Conservation (phyloP, 331 rosid genomes). For the Acacia pycnantha region DNA sequence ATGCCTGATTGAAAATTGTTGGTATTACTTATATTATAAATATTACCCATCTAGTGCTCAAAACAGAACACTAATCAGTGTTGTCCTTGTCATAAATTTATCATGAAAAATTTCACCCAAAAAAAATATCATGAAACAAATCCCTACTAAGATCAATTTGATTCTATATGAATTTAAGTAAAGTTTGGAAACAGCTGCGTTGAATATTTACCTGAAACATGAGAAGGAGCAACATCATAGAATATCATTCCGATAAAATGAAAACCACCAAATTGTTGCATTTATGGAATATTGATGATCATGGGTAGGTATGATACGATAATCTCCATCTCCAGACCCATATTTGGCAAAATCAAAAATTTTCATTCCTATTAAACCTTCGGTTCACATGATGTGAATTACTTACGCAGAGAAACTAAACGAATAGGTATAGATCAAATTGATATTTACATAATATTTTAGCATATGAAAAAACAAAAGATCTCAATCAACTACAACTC, state of each 20-base stretch:
- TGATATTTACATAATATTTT: not conserved
- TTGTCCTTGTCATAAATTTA: not conserved
- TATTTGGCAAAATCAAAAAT: not conserved
- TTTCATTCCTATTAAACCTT: not conserved
- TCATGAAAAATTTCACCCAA: not conserved
- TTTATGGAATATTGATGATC: not conserved
- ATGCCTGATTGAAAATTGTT: conserved; percentile 11
- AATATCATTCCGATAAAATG: not conserved
- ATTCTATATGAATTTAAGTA: not conserved
- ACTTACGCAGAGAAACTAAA: not conserved
- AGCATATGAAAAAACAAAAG: not conserved
- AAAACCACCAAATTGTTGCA: not conserved
- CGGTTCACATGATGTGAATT: not conserved
- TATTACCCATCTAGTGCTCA: not conserved
- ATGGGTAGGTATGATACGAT: not conserved
- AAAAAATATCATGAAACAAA: not conserved
- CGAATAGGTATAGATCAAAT: too few species aligned
- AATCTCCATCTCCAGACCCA: not conserved
- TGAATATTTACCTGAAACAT: not conserved
- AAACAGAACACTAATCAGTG: not conserved
- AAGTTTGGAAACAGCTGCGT: conserved; percentile 1
- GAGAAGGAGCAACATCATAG: not conserved
- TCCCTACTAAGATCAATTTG: not conserved
- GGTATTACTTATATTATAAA: conserved; percentile 4
- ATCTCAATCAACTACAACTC: not conserved